Evolutionary conservation across 2,329 filamentous ascomycete genomes (phyloP), one percentile per base, ranked within the genome.

Genomic region (Trichoderma sp.): DNA sequence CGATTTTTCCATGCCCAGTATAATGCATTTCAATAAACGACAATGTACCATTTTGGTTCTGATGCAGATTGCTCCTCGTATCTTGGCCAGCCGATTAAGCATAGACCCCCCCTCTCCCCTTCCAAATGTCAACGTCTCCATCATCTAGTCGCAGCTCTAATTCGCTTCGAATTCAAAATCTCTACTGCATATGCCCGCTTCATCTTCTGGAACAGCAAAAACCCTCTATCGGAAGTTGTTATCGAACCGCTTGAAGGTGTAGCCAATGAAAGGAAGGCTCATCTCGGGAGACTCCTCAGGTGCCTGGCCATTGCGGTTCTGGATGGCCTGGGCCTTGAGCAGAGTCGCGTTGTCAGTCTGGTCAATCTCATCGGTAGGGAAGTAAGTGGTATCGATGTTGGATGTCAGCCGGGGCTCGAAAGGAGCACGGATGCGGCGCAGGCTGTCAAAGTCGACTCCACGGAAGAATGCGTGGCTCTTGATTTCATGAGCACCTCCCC

Each of bases 351-450:
- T 97, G 81, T 98, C 95, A 70, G 94, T 95, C 85, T 98, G 95
- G 77, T 97, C 94, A 79, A 99, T 98, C 82, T 99, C 96, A 79
- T 99, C 96, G 67, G 94, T 98, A 11, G 96, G 96, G 90, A 99
- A 99, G 86, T 99, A 98, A 61, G 95, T 95, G 23, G 96, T 97
- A 80, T 99, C 96, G 77, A 97, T 92, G 81, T 96, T 96, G 74
- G 94, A 97, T 73, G 93, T 92, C 74, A 99, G 86, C 78, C 94
- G 94, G 3, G 96, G 96, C 84, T 98, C 95, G 80, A 99, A 99
- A 0, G 96, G 96, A 72, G 96, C 96, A 47, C 95, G 92, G 78
- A 99, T 98, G 73, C 92, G 91, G 74, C 96, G 93, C 75, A 99
- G 87, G 76, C 92, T 93, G 75, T 98, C 94, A 86, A 97, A 99